Conservation (phyloP, 2,329 filamentous ascomycete species). For the Cladosporium sp. region DNA sequence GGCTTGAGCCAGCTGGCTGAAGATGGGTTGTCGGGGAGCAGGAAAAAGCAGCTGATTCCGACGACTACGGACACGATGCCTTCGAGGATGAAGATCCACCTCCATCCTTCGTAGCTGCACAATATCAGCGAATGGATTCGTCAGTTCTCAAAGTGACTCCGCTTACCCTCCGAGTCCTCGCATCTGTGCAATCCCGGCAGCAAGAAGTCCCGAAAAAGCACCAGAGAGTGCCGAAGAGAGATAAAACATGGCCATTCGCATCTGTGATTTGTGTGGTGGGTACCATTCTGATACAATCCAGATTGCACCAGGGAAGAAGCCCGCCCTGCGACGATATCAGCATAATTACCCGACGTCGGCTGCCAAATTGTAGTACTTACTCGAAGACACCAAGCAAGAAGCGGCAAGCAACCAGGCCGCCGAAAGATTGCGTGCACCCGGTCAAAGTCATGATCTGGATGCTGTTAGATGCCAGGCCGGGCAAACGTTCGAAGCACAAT, state of each 20-base stretch:
- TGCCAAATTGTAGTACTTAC: background rate
- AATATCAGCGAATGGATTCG: background rate
- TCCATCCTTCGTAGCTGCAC: conserved; percentile 22
- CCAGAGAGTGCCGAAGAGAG: conserved; percentile 17
- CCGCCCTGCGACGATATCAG: conserved; percentile 2
- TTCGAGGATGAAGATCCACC: conserved; percentile 38
- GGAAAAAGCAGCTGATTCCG: conserved; percentile 46
- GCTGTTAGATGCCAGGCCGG: background rate
- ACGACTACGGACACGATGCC: conserved; percentile 48
- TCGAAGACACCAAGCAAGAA: conserved; percentile 20
- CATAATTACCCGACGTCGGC: background rate
- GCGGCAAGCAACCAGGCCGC: conserved; percentile 23
- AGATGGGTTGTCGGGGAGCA: conserved; percentile 45
- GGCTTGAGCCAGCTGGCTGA: conserved; percentile 53
- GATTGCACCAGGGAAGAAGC: conserved; percentile 8
- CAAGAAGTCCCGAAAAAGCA: conserved; percentile 22
- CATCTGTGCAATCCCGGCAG: conserved; percentile 29
- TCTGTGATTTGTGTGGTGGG: conserved; percentile 16
- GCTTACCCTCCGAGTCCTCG: conserved; percentile 28
- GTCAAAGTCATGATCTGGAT: conserved; percentile 23
- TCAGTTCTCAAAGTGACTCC: background rate
- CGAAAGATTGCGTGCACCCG: conserved; percentile 25
- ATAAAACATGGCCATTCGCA: conserved; percentile 10
- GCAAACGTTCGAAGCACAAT: no score
- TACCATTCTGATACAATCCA: conserved; percentile 18